Evolutionary conservation across 2,329 filamentous ascomycete genomes (phyloP), one percentile per base, ranked within the genome.

Genomic region (Arthrobotrys conoides): DNA sequence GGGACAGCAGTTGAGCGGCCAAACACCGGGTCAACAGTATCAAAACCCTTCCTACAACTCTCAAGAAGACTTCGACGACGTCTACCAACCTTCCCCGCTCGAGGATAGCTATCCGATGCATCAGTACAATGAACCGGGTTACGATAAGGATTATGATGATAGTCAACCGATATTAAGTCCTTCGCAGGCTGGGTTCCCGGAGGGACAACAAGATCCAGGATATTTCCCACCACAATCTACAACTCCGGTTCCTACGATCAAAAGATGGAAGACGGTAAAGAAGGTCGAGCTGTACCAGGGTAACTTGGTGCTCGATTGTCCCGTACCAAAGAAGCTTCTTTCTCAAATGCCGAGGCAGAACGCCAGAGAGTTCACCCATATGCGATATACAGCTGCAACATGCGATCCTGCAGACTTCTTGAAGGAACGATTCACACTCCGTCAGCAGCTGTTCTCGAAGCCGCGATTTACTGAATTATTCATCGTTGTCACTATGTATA

Each of bases 241-340:
- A 20, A 87, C 87, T 81, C 89, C 87, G 71, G 88, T 86, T 80
- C 89, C 87, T 6, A 83, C 88, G 3, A 90, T 98, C 81, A 91
- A 93, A 84, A 89, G 96, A 84, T 98, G 93, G 93, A 99, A 98
- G 87, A 99, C 96, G 0, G 95, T 99, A 61, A 99, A 98, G 86
- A 93, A 97, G 86, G 95, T 99, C n/a, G 91, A 96, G 82, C 86
- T 99, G 67, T 99, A 97, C 87, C 92, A 96, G 81, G 96, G 96
- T 80, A 99, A 99, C 85, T 89, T 99, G 82, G 94, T 99, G 44
- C 90, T 99, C 2, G 96, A 99, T 84, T 99, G 96, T 83, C 96
- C 96, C 0, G 93, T 99, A 73, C 95, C 96, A 0, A 95, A 96
- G 0, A 90, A 91, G 82, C 87, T 99, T 51, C 87, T 99, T 53